These are phyloP conservation scores for Nannochloropsis gaditana DNA, from an alignment of 108 stramenopile species.

Conservation along the genomic window DNA sequence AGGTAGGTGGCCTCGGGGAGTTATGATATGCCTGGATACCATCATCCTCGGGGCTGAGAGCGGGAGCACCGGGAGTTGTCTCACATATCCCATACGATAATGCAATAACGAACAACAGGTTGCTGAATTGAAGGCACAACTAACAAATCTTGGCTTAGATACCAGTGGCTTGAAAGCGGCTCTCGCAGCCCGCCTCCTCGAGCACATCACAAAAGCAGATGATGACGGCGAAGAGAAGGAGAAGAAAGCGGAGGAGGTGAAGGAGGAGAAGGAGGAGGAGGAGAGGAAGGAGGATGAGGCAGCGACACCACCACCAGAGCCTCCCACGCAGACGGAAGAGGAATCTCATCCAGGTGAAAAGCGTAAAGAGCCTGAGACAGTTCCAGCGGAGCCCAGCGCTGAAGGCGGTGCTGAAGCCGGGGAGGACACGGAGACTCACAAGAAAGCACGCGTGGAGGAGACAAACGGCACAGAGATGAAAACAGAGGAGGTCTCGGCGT, in stretches of 20 bases:
- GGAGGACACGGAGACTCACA: not conserved
- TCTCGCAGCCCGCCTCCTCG: conserved; percentile 45
- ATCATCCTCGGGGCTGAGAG: too few relatives aligned
- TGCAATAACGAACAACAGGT: conserved; percentile 22
- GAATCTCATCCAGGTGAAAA: not conserved
- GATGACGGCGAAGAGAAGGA: not conserved
- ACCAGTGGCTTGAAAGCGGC: conserved; percentile 46
- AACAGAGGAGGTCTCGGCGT: not conserved
- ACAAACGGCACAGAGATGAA: not conserved
- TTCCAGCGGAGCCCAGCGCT: not conserved
- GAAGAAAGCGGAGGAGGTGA: too few relatives aligned
- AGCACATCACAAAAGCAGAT: not conserved
- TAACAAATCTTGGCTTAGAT: conserved; percentile 39
- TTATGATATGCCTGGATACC: too few relatives aligned
- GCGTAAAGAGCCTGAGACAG: conserved; percentile 12
- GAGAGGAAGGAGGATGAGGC: not conserved
- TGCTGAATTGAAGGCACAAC: conserved; percentile 49
- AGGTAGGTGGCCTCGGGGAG: not conserved
- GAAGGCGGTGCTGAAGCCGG: not conserved
- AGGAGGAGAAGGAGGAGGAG: too few relatives aligned
- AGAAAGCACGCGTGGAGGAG: conserved; percentile 9
- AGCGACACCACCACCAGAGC: not conserved
- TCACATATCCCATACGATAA: too few relatives aligned
- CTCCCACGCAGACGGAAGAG: not conserved
- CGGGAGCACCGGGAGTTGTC: too few relatives aligned